Percentiles rank a stretch among this genome's conserved stretches.
Evolutionary conservation across 169 alveolate genomes (phyloP).

Genomic region (Plasmodium vinckei): DNA sequence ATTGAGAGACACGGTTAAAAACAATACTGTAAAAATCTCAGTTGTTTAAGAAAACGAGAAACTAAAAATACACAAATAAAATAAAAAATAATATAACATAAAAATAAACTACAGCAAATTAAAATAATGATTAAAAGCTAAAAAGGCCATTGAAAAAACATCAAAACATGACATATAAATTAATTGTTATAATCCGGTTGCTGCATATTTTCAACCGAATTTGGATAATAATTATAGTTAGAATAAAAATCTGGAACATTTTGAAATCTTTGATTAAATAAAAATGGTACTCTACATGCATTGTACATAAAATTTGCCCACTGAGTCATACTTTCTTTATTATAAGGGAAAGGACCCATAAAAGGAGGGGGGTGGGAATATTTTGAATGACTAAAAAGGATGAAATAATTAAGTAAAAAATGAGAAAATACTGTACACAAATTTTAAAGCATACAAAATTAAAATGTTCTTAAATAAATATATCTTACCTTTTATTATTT

Average conservation of each 20-base stretch:
- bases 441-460: background rate
- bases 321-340: slow-evolving; percentile 62
- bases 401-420: background rate
- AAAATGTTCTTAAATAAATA: slow-evolving; percentile 5
- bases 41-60: background rate
- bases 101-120: background rate
- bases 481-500: slow-evolving; percentile 37
- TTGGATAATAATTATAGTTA: slow-evolving; percentile 55
- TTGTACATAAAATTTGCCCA: slow-evolving; percentile 72
- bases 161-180: background rate
- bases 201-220: slow-evolving; percentile 36
- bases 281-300: slow-evolving; percentile 66
- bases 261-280: slow-evolving; percentile 65
- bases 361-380: slow-evolving; percentile 43
- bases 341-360: slow-evolving; percentile 59
- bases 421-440: background rate
- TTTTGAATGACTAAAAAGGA: slow-evolving; percentile 32
- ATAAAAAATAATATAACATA: background rate
- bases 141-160: background rate
- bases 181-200: slow-evolving; percentile 63
- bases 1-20: too few species aligned
- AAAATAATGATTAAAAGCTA: too few species aligned
- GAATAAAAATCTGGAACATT: slow-evolving; percentile 66
- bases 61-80: background rate
- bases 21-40: too few species aligned